Evolutionary conservation across 345 rosid species (phyloP).

Genomic region (Pelargonium nanum): DNA sequence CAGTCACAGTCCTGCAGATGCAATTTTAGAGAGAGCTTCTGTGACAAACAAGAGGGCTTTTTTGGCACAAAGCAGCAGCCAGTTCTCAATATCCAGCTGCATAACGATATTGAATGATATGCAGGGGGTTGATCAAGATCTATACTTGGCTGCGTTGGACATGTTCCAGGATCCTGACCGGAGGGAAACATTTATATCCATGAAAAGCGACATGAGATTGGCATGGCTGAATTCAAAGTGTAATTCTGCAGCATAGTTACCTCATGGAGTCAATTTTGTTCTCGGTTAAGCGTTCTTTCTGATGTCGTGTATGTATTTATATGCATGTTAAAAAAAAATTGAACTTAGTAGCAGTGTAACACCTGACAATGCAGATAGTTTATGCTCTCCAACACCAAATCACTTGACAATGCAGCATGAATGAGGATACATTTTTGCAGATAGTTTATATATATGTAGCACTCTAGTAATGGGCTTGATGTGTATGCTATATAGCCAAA

Average conservation of each 20-base stretch:
- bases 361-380: too few species aligned
- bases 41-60: background rate
- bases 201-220: background rate
- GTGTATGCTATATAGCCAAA: too few species aligned
- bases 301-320: too few species aligned
- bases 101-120: background rate
- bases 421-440: too few species aligned
- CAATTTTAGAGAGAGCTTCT: background rate
- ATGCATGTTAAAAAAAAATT: too few species aligned
- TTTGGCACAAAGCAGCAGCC: background rate
- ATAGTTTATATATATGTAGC: too few species aligned
- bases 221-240: background rate
- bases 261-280: too few species aligned
- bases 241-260: background rate
- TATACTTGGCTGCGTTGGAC: constrained; percentile 3
- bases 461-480: too few species aligned
- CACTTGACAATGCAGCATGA: too few species aligned
- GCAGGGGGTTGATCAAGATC: background rate
- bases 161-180: constrained; percentile 2
- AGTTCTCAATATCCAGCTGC: background rate
- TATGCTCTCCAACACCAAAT: too few species aligned
- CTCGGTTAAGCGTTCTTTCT: too few species aligned
- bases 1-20: background rate
- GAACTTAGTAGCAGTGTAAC: too few species aligned
- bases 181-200: constrained; percentile 1